Conservation (phyloP, 2,329 filamentous ascomycete species). For the Clonostachys rosea region DNA sequence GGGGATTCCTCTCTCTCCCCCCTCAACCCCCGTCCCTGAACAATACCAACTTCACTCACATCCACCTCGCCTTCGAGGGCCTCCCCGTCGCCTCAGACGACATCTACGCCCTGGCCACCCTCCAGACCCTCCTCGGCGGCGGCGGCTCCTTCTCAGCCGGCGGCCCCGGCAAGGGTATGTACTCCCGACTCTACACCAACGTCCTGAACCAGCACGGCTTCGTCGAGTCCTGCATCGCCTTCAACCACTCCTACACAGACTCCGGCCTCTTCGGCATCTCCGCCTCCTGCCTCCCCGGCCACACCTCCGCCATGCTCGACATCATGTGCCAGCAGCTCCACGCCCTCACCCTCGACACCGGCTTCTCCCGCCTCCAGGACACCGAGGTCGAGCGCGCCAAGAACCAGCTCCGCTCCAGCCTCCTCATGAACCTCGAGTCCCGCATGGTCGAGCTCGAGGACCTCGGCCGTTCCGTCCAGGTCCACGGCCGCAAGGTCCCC, state of each 20-base stretch:
- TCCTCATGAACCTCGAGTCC: constrained; percentile 97
- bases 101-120: constrained; percentile 91
- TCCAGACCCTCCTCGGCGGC: constrained; percentile 93
- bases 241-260: constrained; percentile 97
- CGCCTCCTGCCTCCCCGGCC: constrained; percentile 74
- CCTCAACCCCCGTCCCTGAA: constrained; percentile 75
- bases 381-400: constrained; percentile 88
- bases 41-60: constrained; percentile 79
- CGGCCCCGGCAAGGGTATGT: constrained; percentile 98
- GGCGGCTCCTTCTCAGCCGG: constrained; percentile 96
- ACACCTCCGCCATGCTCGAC: constrained; percentile 81
- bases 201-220: constrained; percentile 96
- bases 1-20: constrained; percentile 85
- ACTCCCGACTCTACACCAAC: constrained; percentile 94
- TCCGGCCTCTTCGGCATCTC: constrained; percentile 93
- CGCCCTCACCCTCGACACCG: constrained; percentile 69
- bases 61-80: constrained; percentile 94
- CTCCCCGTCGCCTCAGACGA: constrained; percentile 85
- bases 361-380: constrained; percentile 66
- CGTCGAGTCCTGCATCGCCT: constrained; percentile 93
- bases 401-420: constrained; percentile 85
- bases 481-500: constrained; percentile 89
- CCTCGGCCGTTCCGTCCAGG: constrained; percentile 88
- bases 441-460: constrained; percentile 98
- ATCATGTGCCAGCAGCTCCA: constrained; percentile 91